A percentile compares a stretch with the other conserved stretches of the same genome.
Conservation (phyloP, 345 rosid genomes). For the Pugionium dolabratum region DNA sequence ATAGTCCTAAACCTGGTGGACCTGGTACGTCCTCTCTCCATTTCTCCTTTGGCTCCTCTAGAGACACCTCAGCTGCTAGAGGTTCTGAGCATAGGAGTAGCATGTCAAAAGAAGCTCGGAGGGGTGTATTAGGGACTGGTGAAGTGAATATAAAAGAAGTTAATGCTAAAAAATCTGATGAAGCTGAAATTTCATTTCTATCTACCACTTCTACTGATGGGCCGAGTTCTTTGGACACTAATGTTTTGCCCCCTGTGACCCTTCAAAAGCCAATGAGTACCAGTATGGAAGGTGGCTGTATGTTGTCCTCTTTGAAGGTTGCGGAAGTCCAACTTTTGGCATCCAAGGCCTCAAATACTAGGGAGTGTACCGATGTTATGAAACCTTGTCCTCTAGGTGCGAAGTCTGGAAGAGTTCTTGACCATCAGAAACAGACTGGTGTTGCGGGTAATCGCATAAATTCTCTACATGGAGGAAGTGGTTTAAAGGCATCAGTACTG, state of each 20-base stretch:
- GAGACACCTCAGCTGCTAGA: conserved; percentile 27
- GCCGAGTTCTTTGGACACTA: conserved; percentile 25
- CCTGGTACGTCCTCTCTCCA: conserved; percentile 42
- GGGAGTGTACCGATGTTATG: conserved; percentile 38
- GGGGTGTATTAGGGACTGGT: conserved; percentile 30
- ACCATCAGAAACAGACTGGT: conserved; percentile 41
- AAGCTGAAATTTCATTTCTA: conserved; percentile 37
- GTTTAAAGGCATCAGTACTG: conserved; percentile 60
- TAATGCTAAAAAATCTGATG: conserved; percentile 34
- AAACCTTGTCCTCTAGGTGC: conserved; percentile 41
- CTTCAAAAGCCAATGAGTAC: conserved; percentile 41
- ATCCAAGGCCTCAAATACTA: conserved; percentile 37
- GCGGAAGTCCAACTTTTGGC: conserved; percentile 38
- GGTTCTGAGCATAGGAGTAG: conserved; percentile 33
- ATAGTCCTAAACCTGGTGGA: conserved; percentile 40
- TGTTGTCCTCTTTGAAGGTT: conserved; percentile 43
- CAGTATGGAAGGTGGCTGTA: conserved; percentile 30
- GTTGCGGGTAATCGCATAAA: conserved; percentile 33
- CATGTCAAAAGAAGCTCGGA: conserved; percentile 41
- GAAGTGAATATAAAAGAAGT: conserved; percentile 36
- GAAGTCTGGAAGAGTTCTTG: conserved; percentile 44
- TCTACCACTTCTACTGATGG: conserved; percentile 23
- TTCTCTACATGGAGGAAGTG: conserved; percentile 46
- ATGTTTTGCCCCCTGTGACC: conserved; percentile 31
- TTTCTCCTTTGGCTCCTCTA: conserved; percentile 48